phyloP scores from a whole-genome alignment of 2,329 filamentous ascomycete genomes.

The Tolypocladium amazonense region DNA sequence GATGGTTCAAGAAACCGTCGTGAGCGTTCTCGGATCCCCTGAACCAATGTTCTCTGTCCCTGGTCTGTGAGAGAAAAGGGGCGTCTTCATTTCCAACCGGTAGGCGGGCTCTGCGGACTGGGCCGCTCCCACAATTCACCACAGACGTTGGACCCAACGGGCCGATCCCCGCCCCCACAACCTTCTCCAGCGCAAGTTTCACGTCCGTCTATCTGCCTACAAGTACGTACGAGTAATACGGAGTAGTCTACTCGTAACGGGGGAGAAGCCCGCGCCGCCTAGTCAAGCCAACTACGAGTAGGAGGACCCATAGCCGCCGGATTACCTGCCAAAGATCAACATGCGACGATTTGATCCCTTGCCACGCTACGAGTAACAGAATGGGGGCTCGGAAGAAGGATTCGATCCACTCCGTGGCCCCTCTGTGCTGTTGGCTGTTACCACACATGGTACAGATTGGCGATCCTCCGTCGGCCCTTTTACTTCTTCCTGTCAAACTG shows the following conservation, averaged over 20 bases:
- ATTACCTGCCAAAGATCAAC: too few species aligned
- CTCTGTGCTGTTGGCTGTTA: background rate
- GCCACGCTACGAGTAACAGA: too few species aligned
- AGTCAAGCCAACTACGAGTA: too few species aligned
- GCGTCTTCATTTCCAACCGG: background rate
- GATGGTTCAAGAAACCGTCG: background rate
- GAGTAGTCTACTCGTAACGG: too few species aligned
- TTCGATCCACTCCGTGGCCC: background rate
- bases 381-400: background rate
- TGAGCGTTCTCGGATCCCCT: background rate
- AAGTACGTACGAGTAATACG: too few species aligned
- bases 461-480: background rate
- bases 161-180: background rate
- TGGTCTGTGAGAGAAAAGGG: background rate
- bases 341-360: too few species aligned
- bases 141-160: too few species aligned
- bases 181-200: too few species aligned
- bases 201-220: background rate
- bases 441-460: background rate
- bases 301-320: too few species aligned
- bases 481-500: background rate
- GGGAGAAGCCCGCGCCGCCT: background rate
- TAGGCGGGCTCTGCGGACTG: background rate
- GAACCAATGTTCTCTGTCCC: background rate
- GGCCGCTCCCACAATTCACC: background rate